Conservation (phyloP, 345 rosid species). For the Rubroshorea leprosula region DNA sequence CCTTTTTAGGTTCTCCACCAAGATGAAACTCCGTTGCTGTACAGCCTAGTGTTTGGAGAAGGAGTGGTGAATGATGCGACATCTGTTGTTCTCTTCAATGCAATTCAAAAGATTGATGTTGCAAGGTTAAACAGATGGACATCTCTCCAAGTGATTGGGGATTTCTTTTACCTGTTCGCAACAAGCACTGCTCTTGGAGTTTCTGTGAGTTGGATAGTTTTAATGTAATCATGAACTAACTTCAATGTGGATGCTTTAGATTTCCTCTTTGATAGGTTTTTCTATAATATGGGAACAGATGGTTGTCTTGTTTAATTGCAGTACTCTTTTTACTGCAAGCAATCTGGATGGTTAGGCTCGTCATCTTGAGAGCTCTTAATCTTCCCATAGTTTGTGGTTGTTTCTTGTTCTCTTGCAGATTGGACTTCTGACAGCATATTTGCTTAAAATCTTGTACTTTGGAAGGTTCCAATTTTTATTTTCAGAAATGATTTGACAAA, state of each 20-base stretch:
- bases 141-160: slow-evolving; percentile 39
- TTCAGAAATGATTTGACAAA: neutral
- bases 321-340: no score
- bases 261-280: no score
- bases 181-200: slow-evolving; percentile 79
- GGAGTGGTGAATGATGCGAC: slow-evolving; percentile 97
- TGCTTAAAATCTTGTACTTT: slow-evolving; percentile 58
- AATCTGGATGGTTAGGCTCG: no score
- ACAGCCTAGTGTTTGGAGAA: slow-evolving; percentile 92
- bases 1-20: slow-evolving; percentile 69
- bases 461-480: slow-evolving; percentile 37
- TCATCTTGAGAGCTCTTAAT: no score
- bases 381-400: neutral
- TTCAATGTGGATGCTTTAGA: neutral
- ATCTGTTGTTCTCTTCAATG: slow-evolving; percentile 75
- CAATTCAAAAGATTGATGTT: slow-evolving; percentile 70
- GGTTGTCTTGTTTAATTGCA: no score
- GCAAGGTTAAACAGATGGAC: slow-evolving; percentile 36
- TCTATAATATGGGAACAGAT: no score
- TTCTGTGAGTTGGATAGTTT: slow-evolving; percentile 36
- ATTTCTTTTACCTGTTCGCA: slow-evolving; percentile 67
- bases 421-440: slow-evolving; percentile 64
- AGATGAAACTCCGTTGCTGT: slow-evolving; percentile 79
- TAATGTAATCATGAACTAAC: neutral
- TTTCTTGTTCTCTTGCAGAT: slow-evolving; percentile 34